Evolutionary conservation across 1,284 basidiomycete genomes (phyloP), one percentile per base, ranked within the genome.

Genomic region (Paramarasmius palmivorus): DNA sequence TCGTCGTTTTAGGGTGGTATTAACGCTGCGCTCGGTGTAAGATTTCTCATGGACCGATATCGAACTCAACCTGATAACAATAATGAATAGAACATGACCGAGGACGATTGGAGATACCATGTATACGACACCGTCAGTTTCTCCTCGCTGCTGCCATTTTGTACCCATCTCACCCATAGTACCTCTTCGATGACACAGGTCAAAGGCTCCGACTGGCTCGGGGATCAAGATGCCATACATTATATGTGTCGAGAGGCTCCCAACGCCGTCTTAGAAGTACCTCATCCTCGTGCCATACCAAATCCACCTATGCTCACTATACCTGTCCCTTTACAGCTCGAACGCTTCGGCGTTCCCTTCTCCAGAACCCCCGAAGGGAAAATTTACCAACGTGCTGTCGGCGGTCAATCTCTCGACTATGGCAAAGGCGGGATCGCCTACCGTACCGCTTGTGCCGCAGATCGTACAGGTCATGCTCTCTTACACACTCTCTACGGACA

Each of bases 21-120:
- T 73, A 99, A 99, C 76, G 96, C 97, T 65, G 97, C 97, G 42
- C 84, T 99, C 53, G 97, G 96, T 58, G 90, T 92, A 71, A 65
- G 87, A 77, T n/a, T 49, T 17, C 15, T 41, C 34, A 42, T 20
- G 2, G 48, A 22, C 39, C 39, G 41, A 47, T 10, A 36, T 34
- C 52, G 15, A n/a, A 29, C 6, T 22, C 29, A 6, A 36, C 37
- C 36, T 50, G n/a, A n/a, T 52, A 49, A 58, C 46, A 51, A 58
- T 25, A 57, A n/a, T 50, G 40, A 45, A n/a, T 66, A 92, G 88
- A 99, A 99, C 80, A 96, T 97, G 93, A 96, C 94, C 12, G 95
- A 98, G 74, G 95, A 98, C 68, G 95, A 98, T 72, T 98, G 95
- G 96, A 80, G 97, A 74, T 99, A 97, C 97, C 96, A 99, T 73